phyloP scores from a whole-genome alignment of 345 rosid species.

The Psidium friedrichsthalianum region DNA sequence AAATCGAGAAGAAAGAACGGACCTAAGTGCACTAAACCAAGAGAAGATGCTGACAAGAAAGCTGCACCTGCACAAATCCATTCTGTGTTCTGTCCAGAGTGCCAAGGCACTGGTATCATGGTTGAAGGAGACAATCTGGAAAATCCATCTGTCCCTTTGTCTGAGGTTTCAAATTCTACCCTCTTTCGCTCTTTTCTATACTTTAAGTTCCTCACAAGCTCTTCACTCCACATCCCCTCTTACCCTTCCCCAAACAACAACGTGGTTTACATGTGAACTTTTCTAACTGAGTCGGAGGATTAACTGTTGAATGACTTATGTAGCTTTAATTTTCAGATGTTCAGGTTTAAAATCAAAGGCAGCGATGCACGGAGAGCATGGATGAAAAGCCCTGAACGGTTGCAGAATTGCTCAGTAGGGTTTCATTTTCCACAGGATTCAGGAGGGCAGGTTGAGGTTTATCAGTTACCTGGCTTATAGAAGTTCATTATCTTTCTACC shows the following conservation, averaged over 20 bases:
- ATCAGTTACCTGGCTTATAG: background rate
- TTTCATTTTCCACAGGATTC: slow-evolving; percentile 50
- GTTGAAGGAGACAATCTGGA: slow-evolving; percentile 51
- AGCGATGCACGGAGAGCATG: slow-evolving; percentile 76
- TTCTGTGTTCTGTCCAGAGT: slow-evolving; percentile 83
- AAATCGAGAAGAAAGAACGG: slow-evolving; percentile 46
- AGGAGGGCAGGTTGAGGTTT: slow-evolving; percentile 37
- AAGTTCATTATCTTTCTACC: background rate
- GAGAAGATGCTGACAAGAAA: slow-evolving; percentile 17
- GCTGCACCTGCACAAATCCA: slow-evolving; percentile 24
- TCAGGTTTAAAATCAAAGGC: slow-evolving; percentile 59
- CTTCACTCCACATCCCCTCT: background rate
- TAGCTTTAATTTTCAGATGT: slow-evolving; percentile 39
- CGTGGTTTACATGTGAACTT: background rate
- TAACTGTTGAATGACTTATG: background rate
- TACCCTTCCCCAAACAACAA: background rate
- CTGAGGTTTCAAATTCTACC: slow-evolving; percentile 45
- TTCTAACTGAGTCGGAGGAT: background rate
- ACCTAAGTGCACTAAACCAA: slow-evolving; percentile 21
- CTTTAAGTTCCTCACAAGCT: background rate
- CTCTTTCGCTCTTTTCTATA: background rate
- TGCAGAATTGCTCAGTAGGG: slow-evolving; percentile 74
- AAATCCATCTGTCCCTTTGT: slow-evolving; percentile 47
- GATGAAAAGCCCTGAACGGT: slow-evolving; percentile 69
- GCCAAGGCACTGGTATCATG: slow-evolving; percentile 76